Conservation (phyloP, 257 asterid species). For the Galeopsis tetrahit region DNA sequence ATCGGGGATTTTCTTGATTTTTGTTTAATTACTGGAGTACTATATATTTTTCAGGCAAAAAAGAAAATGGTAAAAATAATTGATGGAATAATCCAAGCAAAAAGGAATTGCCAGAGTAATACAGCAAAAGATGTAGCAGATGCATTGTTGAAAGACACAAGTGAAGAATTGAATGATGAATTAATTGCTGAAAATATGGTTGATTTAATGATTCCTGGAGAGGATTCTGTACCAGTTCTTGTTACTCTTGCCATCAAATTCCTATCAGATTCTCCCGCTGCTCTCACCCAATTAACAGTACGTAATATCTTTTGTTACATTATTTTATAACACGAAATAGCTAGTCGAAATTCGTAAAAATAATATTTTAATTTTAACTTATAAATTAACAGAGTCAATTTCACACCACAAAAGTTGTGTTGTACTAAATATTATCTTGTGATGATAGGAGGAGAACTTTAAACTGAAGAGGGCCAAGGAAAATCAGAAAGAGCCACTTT, state of each 20-base stretch:
- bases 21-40: background rate
- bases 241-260: slow-evolving; percentile 82
- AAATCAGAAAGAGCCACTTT: slow-evolving; percentile 56
- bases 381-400: too few species aligned
- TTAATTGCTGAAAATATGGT: slow-evolving; percentile 79
- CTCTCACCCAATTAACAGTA: slow-evolving; percentile 76
- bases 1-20: background rate
- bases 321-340: background rate
- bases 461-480: slow-evolving; percentile 60
- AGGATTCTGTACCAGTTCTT: slow-evolving; percentile 92
- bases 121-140: slow-evolving; percentile 68
- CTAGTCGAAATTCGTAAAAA: too few species aligned
- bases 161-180: slow-evolving; percentile 65
- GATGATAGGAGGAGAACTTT: slow-evolving; percentile 74
- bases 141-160: slow-evolving; percentile 57
- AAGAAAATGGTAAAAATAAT: slow-evolving; percentile 75
- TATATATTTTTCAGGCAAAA: slow-evolving; percentile 55
- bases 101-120: slow-evolving; percentile 36
- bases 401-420: too few species aligned
- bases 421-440: background rate
- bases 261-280: slow-evolving; percentile 76
- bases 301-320: background rate
- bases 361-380: too few species aligned
- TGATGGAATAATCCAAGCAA: slow-evolving; percentile 60
- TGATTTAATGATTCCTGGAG: slow-evolving; percentile 95